Percentiles rank a stretch among this genome's conserved stretches.
phyloP scores from a whole-genome alignment of 176 grass and related monocot genomes.

The Musa schizocarpa region DNA sequence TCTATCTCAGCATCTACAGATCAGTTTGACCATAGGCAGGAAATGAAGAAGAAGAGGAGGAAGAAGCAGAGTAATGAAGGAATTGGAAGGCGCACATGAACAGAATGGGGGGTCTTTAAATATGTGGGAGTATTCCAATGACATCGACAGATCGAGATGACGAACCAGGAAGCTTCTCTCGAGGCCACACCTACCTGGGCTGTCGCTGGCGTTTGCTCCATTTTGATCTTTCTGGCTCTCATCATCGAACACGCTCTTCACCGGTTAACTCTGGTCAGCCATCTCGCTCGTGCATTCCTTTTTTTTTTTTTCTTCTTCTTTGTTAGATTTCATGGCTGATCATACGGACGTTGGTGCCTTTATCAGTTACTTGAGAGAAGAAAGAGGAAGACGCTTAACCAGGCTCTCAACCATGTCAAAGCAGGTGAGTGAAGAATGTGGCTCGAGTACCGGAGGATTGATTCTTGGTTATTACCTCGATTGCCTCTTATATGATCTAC shows the following conservation, averaged over 20 bases:
- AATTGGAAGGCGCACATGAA: no score
- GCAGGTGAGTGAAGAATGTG: constrained; percentile 3
- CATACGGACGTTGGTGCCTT: background rate
- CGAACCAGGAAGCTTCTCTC: background rate
- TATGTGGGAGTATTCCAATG: background rate
- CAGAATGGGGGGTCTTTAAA: no score
- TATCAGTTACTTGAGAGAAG: background rate
- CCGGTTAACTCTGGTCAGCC: no score
- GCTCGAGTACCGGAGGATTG: background rate
- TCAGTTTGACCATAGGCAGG: background rate
- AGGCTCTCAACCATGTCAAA: background rate
- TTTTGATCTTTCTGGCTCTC: background rate
- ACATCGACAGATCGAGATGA: background rate
- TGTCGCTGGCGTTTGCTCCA: background rate
- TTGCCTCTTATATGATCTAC: background rate
- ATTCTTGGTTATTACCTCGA: background rate
- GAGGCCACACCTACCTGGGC: constrained; percentile 13
- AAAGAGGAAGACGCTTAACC: constrained; percentile 2
- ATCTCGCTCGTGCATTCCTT: background rate
- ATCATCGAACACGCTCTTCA: no score
- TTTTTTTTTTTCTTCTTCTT: no score
- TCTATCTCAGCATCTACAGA: background rate
- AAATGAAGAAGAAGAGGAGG: no score
- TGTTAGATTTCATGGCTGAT: background rate
- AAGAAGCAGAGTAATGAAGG: no score